Percentiles rank a stretch among this genome's conserved stretches.
Evolutionary conservation across 768 basidiomycete species (phyloP).

Genomic region (Boletus sp.): DNA sequence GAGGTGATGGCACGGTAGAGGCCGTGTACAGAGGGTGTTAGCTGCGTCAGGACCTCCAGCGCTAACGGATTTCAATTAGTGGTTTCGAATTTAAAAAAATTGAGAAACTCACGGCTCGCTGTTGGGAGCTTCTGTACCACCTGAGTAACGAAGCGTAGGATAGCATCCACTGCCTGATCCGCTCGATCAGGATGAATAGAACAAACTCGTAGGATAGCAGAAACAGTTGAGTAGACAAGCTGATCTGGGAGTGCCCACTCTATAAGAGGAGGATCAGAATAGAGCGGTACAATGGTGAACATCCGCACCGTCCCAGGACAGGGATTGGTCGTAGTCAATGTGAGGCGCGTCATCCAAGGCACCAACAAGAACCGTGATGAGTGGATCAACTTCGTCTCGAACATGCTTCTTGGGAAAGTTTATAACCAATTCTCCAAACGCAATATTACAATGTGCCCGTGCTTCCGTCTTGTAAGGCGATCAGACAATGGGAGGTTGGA

Average conservation of each 20-base stretch:
- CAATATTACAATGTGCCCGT: constrained; percentile 74
- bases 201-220: constrained; percentile 68
- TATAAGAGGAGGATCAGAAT: constrained; percentile 28
- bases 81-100: background rate
- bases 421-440: constrained; percentile 74
- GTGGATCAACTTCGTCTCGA: constrained; percentile 44
- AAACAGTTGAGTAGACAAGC: constrained; percentile 73
- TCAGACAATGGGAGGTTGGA: background rate
- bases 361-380: constrained; percentile 60
- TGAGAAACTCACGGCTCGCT: constrained; percentile 47
- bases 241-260: constrained; percentile 89
- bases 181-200: constrained; percentile 49
- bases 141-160: constrained; percentile 56
- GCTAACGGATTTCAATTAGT: constrained; percentile 38
- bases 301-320: constrained; percentile 74
- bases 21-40: constrained; percentile 81
- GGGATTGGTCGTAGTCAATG: constrained; percentile 71
- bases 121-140: constrained; percentile 54
- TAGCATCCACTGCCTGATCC: constrained; percentile 50
- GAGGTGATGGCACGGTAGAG: constrained; percentile 83
- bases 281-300: background rate
- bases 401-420: constrained; percentile 58
- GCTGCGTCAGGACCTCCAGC: constrained; percentile 66
- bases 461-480: constrained; percentile 53
- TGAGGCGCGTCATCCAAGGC: constrained; percentile 69